Conservation (phyloP, 2,329 filamentous ascomycete genomes). For the Ophidiomyces ophidiicola region DNA sequence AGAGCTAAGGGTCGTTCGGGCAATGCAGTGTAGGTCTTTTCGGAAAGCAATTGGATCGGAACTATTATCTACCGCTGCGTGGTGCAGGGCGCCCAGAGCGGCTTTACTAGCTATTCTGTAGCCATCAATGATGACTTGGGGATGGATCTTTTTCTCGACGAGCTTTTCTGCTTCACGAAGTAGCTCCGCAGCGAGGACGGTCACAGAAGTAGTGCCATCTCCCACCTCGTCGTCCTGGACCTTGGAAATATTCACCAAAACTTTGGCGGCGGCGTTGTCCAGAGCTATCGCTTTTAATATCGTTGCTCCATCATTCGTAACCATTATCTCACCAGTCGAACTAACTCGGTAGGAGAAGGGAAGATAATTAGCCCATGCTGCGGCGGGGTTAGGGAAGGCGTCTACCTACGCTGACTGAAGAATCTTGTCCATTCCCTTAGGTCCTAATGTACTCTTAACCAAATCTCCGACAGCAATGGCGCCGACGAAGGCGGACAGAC, state of each 20-base stretch:
- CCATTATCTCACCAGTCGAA: conserved; percentile 92
- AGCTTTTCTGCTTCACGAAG: conserved; percentile 93
- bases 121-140: conserved; percentile 97
- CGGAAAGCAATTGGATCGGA: conserved; percentile 71
- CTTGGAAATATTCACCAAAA: conserved; percentile 97
- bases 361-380: neutral
- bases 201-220: conserved; percentile 95
- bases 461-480: conserved; percentile 95
- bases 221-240: conserved; percentile 98
- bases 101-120: conserved; percentile 94
- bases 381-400: neutral
- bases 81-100: conserved; percentile 71
- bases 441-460: conserved; percentile 92
- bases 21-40: conserved; percentile 80
- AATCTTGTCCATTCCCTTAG: conserved; percentile 99
- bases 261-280: conserved; percentile 96
- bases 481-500: conserved; percentile 93
- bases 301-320: conserved; percentile 96
- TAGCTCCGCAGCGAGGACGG: conserved; percentile 87
- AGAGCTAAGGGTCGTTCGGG: conserved; percentile 87
- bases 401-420: conserved; percentile 68
- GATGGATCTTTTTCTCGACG: conserved; percentile 96
- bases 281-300: conserved; percentile 97
- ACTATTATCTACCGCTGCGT: conserved; percentile 80
- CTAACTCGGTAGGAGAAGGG: conserved; percentile 33